A percentile compares a stretch with the other conserved stretches of the same genome.
These are phyloP conservation scores for Abelmoschus esculentus DNA, from an alignment of 345 rosid genomes.

Conservation along the genomic window DNA sequence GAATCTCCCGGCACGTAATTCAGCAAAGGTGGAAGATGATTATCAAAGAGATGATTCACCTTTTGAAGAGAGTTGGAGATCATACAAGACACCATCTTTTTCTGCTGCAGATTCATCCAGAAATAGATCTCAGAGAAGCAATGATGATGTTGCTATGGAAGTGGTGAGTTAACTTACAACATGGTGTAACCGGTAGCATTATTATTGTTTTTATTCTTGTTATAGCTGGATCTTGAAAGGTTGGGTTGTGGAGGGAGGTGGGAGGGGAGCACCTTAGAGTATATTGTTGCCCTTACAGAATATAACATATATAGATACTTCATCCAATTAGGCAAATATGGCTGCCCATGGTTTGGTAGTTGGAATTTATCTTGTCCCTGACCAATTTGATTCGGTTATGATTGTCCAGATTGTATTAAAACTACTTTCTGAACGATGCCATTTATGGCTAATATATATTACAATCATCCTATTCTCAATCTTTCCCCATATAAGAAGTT, in stretches of 20 bases:
- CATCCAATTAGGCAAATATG: too few relatives aligned
- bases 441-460: too few relatives aligned
- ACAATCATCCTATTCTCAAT: neutral
- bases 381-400: too few relatives aligned
- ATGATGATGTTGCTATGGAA: conserved; percentile 35
- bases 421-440: too few relatives aligned
- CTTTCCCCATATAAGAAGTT: neutral
- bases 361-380: too few relatives aligned
- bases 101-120: conserved; percentile 50
- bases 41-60: conserved; percentile 42
- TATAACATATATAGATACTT: neutral
- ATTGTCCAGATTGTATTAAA: too few relatives aligned
- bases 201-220: neutral
- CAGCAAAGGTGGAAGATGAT: conserved; percentile 44
- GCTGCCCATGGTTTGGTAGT: too few relatives aligned
- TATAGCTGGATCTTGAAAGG: neutral
- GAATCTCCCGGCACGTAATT: conserved; percentile 32
- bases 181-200: neutral
- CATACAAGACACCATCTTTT: conserved; percentile 42
- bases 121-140: conserved; percentile 57
- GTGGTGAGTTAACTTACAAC: conserved; percentile 29
- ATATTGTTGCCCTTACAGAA: neutral
- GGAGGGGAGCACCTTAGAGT: neutral
- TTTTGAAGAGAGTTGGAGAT: conserved; percentile 54
- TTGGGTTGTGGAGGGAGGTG: neutral